Conservation (phyloP, 345 rosid genomes). For the Boechera divaricarpa region DNA sequence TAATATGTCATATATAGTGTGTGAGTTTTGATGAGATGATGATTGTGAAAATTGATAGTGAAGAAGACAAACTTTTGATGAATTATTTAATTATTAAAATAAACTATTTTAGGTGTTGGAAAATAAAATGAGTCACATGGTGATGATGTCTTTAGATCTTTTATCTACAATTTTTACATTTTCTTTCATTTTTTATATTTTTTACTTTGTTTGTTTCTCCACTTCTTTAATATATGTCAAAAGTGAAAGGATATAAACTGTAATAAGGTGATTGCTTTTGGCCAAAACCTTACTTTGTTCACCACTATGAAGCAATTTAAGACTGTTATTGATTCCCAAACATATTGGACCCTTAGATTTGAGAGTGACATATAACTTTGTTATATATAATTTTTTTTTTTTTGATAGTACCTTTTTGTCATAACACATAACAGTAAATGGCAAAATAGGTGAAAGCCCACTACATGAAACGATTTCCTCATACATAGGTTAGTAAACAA, state of each 20-base stretch:
- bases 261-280: constrained; percentile 45
- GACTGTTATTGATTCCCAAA: constrained; percentile 50
- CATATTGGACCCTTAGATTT: constrained; percentile 44
- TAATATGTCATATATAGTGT: constrained; percentile 26
- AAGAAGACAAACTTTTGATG: constrained; percentile 20
- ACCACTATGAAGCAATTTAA: constrained; percentile 43
- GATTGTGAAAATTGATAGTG: constrained; percentile 40
- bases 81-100: neutral
- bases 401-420: constrained; percentile 9
- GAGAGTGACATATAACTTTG: constrained; percentile 33
- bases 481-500: neutral
- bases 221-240: constrained; percentile 38
- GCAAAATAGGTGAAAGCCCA: constrained; percentile 28
- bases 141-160: constrained; percentile 33
- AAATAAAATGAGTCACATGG: constrained; percentile 44
- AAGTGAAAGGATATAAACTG: constrained; percentile 37
- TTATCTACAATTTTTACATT: constrained; percentile 22
- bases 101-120: constrained; percentile 31
- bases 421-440: constrained; percentile 20
- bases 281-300: constrained; percentile 47
- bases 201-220: constrained; percentile 27
- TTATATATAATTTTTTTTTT: neutral
- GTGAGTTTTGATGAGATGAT: constrained; percentile 31
- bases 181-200: neutral
- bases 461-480: constrained; percentile 30